Conservation (phyloP, 352 stramenopile genomes). For the Phytophthora brassicae region DNA sequence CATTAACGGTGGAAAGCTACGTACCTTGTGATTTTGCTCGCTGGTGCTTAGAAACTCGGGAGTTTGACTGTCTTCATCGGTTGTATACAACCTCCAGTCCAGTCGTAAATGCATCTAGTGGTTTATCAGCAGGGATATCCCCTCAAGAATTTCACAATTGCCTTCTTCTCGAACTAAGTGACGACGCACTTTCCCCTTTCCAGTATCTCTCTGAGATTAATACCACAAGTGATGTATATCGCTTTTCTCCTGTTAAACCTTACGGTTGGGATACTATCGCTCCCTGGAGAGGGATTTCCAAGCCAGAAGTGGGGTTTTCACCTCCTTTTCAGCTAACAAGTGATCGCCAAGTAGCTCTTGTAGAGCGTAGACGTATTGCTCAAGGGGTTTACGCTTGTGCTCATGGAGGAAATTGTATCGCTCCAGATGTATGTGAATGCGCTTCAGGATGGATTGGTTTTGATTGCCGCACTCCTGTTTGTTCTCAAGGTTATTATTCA, state of each 20-base stretch:
- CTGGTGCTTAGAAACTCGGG: conserved; percentile 92
- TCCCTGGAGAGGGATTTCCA: conserved; percentile 72
- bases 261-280: conserved; percentile 84
- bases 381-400: conserved; percentile 95
- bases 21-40: conserved; percentile 86
- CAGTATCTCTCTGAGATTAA: conserved; percentile 88
- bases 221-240: conserved; percentile 67
- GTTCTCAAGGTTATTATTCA: conserved; percentile 92
- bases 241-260: conserved; percentile 77
- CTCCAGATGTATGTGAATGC: conserved; percentile 92
- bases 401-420: conserved; percentile 91
- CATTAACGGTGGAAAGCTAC: conserved; percentile 74
- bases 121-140: conserved; percentile 21
- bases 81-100: conserved; percentile 37
- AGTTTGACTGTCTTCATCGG: conserved; percentile 92
- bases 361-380: conserved; percentile 78
- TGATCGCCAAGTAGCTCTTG: conserved; percentile 91
- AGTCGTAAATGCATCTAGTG: conserved; percentile 42
- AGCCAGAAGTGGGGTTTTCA: conserved; percentile 43
- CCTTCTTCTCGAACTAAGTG: conserved; percentile 86
- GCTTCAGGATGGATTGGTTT: conserved; percentile 93
- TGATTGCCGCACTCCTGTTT: conserved; percentile 95
- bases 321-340: conserved; percentile 60
- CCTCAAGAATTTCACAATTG: conserved; percentile 19
- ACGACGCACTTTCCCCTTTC: conserved; percentile 81